Base-by-base conservation (phyloP, 768 basidiomycete genomes). In the Tricholoma bakamatsutake region DNA sequence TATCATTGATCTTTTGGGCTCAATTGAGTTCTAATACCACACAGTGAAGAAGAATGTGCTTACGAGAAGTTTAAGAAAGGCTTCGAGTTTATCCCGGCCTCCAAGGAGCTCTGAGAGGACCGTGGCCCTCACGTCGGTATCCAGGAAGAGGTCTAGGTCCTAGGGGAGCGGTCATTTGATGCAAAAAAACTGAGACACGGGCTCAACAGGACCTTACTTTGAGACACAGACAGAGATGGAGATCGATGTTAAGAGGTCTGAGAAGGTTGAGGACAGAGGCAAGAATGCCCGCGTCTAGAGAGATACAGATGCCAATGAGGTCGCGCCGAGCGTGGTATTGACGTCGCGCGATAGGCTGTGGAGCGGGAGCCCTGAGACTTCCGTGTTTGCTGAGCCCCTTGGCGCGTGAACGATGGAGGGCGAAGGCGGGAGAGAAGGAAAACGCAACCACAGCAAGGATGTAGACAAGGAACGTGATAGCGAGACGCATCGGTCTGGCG, bases 181-280 rank as follows among this genome's bases (percentile, higher is more conserved):
- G n/a, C 11, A 28, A 21, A 30, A 13, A 21, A 1, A 7, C 17
- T 31, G 28, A 35, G 11, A 15, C 15, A 10, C 27, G 30, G 27
- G 30, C 46, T 47, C 27, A 30, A 40, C 37, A 12, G 15, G 12
- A 53, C 47, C 34, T n/a, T 58, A 60, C 62, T 39, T 63, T 48
- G 39, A 58, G 37, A 57, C 62, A 63, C 11, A 63, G 53, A 39
- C 62, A 63, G 17, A 63, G 50, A n/a, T 55, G 60, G 17, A 56
- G 48, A 11, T 58, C 52, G 6, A 60, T 57, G 3, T 50, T 51
- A 18, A 61, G 58, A 3, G 62, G 62, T 31, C 60, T 50, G 27
- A 63, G 48, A 28, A 63, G 46, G 12, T 55, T 35, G 30, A 63
- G 58, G 5, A 63, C 43, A 0, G 58, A 50, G 33, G 53, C 50